Evolutionary conservation across 2,329 filamentous ascomycete species (phyloP), one percentile per base, ranked within the genome.

Genomic region (Moelleriella libera): DNA sequence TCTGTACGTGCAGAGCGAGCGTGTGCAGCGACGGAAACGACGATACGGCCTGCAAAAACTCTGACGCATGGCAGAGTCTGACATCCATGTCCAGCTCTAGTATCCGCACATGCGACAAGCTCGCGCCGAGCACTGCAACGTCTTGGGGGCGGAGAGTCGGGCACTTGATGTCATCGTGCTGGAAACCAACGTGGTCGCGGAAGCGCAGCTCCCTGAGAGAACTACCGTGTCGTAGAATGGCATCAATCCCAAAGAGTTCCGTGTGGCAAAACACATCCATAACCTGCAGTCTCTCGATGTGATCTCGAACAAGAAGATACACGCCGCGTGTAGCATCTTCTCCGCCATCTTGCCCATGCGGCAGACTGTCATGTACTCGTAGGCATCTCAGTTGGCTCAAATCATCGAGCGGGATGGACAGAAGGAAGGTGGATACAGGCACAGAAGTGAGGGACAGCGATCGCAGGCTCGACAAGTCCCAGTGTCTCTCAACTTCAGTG

Each of bases 171-270:
- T 60, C 55, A 45, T 71, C 67, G 44, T 73, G 67, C 7, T 54
- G 55, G 53, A 74, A 72, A 3, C 70, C 68, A 8, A 64, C 56
- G 52, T 71, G 64, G 52, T 75, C 70, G 40, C 70, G 65, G 39
- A 74, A 62, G 5, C 63, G 57, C 4, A 75, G 59, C 2, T 52
- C 50, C 31, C 56, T 57, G 0, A 75, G 61, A 1, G 68, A 61
- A 3, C 42, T 39, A 4, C 58, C 59, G 52, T 75, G 71, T 4
- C 50, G 45, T 11, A 62, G 51, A 7, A 75, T 58, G 0, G 61
- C 65, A 43, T 68, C 61, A 21, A 71, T 41, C 0, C 63, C 63
- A 45, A 74, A 70, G 1, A 62, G 50, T 21, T 58, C 52, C 1
- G 60, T 66, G 51, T 71, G 63, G 45, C 69, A 71, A 4, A 63